Percentiles rank a stretch among this genome's conserved stretches.
Conservation (phyloP, 352 stramenopile genomes). For the Pythium plurisporium region DNA sequence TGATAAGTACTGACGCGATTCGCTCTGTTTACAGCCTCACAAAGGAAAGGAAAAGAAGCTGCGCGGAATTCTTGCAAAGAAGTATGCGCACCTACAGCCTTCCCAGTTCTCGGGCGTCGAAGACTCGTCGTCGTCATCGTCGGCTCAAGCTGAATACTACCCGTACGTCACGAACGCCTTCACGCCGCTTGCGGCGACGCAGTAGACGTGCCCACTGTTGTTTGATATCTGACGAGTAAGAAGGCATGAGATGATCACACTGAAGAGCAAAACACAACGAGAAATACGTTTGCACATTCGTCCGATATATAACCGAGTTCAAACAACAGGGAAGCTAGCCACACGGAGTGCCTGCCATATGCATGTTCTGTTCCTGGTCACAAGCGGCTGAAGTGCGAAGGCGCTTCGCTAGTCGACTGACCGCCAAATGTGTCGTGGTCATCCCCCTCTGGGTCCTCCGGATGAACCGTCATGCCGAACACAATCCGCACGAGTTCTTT, state of each 20-base stretch:
- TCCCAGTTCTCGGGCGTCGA: constrained; percentile 78
- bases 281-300: no score
- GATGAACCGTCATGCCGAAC: constrained; percentile 55
- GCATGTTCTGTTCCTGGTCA: no score
- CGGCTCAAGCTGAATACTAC: constrained; percentile 70
- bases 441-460: constrained; percentile 2
- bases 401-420: constrained; percentile 6
- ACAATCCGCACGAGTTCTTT: constrained; percentile 58
- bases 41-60: constrained; percentile 82
- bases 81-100: constrained; percentile 82
- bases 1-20: neutral
- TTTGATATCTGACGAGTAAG: neutral
- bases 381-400: constrained; percentile 16
- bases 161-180: constrained; percentile 83
- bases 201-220: neutral
- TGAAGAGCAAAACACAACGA: neutral
- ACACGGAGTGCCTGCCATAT: no score
- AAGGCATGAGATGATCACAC: no score
- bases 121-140: constrained; percentile 46
- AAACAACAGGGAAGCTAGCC: no score
- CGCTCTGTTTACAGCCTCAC: constrained; percentile 41
- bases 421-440: constrained; percentile 25
- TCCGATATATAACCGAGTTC: constrained; percentile 11
- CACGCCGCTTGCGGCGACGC: constrained; percentile 40
- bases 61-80: constrained; percentile 69